A percentile compares a stretch with the other conserved stretches of the same genome.
phyloP scores from a whole-genome alignment of 2,329 filamentous ascomycete species.

The Hymenoscyphus occultus region DNA sequence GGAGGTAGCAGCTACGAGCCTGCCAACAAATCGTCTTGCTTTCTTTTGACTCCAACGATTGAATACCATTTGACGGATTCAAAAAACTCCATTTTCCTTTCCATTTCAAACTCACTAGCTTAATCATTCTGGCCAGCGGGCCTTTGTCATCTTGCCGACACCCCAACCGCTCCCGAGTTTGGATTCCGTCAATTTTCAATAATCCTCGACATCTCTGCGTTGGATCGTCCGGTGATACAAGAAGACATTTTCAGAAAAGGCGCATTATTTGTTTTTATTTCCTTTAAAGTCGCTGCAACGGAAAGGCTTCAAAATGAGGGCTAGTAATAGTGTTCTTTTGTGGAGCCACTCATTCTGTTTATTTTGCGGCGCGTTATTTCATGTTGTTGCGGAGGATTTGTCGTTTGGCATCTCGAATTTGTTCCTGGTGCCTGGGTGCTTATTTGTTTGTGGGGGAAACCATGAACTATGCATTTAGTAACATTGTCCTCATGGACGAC shows the following conservation, averaged over 20 bases:
- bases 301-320: neutral
- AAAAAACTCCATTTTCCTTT: neutral
- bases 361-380: neutral
- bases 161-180: constrained; percentile 8
- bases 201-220: neutral
- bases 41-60: neutral
- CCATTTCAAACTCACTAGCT: neutral
- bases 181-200: constrained; percentile 6
- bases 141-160: neutral
- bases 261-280: neutral
- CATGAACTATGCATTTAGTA: neutral
- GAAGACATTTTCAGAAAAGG: neutral
- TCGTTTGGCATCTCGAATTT: neutral
- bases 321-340: neutral
- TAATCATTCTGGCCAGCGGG: neutral
- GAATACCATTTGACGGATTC: neutral
- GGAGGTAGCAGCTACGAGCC: neutral
- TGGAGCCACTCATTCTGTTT: neutral
- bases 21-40: neutral
- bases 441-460: neutral
- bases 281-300: neutral
- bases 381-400: neutral
- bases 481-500: neutral
- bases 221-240: neutral
- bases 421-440: neutral